phyloP scores from a whole-genome alignment of 805 yeast genomes.

The Candida incommunis region DNA sequence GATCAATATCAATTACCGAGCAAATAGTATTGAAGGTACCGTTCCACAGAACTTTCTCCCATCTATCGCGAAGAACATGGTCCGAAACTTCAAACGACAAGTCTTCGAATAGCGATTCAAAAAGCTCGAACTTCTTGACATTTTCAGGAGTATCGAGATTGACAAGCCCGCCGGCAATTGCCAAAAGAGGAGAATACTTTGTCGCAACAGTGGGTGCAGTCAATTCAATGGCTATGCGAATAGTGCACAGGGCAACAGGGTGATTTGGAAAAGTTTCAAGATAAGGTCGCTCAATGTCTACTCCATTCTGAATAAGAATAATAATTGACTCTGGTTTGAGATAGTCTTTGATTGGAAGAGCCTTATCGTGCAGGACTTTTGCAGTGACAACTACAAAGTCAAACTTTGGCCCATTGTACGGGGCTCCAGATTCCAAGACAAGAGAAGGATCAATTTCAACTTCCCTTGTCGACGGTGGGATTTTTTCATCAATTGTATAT shows the following conservation, averaged over 20 bases:
- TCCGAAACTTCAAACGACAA: conserved; percentile 3
- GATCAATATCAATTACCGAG: conserved; percentile 5
- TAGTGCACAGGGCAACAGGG: conserved; percentile 6
- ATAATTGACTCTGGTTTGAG: conserved; percentile 1
- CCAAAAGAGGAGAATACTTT: conserved; percentile 1
- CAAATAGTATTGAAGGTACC: conserved; percentile 7
- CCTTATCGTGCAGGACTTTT: conserved; percentile 5
- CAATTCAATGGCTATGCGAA: conserved; percentile 5
- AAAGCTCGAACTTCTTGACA: conserved; percentile 1
- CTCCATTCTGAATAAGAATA: conserved; percentile 9
- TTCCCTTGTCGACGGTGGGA: neutral
- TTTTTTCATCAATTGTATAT: neutral
- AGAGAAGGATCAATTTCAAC: conserved; percentile 1
- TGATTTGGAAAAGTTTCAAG: conserved; percentile 5
- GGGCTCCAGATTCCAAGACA: conserved; percentile 3
- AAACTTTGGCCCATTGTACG: conserved; percentile 3
- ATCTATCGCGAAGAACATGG: conserved; percentile 4
- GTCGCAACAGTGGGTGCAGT: conserved; percentile 5
- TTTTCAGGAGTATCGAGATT: neutral
- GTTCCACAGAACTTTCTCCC: conserved; percentile 9
- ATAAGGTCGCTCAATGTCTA: conserved; percentile 10
- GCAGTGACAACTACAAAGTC: conserved; percentile 9
- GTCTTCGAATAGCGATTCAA: conserved; percentile 1
- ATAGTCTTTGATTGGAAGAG: conserved; percentile 2
- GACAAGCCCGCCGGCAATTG: conserved; percentile 5